Evolutionary conservation across 1,139 yeast genomes (phyloP), one percentile per base, ranked within the genome.

Genomic region (Eremothecium sinecaudum): DNA sequence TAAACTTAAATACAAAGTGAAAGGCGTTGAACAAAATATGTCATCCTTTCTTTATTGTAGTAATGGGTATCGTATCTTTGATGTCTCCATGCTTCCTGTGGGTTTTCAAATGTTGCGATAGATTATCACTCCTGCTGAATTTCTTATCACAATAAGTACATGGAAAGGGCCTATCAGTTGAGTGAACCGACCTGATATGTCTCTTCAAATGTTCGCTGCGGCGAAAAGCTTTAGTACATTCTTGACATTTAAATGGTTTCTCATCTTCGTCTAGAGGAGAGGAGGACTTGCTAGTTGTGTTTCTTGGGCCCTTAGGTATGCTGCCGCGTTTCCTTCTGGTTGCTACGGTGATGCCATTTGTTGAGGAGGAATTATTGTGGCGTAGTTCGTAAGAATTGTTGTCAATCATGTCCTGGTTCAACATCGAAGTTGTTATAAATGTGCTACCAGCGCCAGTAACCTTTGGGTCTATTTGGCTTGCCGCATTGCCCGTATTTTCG

Each of bases 151-250:
- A 81, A 33, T 70, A 67, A 30, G 63, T 60, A 54, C 93, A 81
- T 40, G 71, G 77, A 58, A 73, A 81, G 1, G 93, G 93, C 55
- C 81, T 74, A 43, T 79, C 83, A 36, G 56, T 46, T 1, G 66
- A 56, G 54, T 77, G 82, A 42, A 80, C 71, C 2, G 84, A 76
- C 42, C 92, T 64, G 51, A 77, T 70, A 52, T 81, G 93, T 39
- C 93, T 67, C 52, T 79, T 80, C 47, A 81, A 65, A 54, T 81
- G 93, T 52, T 81, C 93, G 48, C 78, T 80, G 41, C 93, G 69
- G 50, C 80, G 73, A 62, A 81, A 81, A 25, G 60, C 55, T 39
- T 61, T 61, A 28, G 51, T 46, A 45, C 68, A 63, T 12, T 53
- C 48, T 6, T 48, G 46, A 39, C 67, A 63, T 39, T 58, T 56